Evolutionary conservation across 2,329 filamentous ascomycete species (phyloP).

Genomic region (Verticillium klebahnii): DNA sequence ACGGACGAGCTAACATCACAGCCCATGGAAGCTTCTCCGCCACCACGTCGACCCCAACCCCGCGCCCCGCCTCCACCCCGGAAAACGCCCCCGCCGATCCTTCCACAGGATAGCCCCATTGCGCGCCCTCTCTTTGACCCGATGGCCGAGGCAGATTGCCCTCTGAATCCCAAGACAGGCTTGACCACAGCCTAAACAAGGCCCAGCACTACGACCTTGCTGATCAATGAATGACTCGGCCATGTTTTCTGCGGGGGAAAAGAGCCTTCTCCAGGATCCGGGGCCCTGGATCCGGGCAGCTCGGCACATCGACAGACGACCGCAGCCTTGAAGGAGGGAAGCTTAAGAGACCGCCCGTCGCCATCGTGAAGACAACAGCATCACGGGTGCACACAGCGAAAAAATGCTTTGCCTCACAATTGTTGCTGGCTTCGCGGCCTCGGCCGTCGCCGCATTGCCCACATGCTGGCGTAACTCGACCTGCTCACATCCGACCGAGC

Average conservation of each 20-base stretch:
- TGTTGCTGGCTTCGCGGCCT: background rate
- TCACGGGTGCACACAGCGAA: background rate
- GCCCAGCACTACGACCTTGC: background rate
- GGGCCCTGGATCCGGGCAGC: background rate
- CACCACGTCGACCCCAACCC: background rate
- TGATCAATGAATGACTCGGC: background rate
- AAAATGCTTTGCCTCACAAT: background rate
- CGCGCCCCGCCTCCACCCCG: background rate
- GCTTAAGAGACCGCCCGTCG: background rate
- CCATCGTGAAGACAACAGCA: background rate
- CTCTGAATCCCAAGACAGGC: background rate
- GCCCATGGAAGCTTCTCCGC: background rate
- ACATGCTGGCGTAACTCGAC: constrained; percentile 51
- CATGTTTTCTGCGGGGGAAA: background rate
- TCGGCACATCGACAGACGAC: background rate
- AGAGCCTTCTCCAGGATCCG: background rate
- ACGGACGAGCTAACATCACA: background rate
- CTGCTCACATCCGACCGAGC: constrained; percentile 43
- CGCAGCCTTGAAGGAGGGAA: background rate
- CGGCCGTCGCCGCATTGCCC: background rate
- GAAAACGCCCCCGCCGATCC: background rate
- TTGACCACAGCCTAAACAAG: background rate
- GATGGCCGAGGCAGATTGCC: background rate
- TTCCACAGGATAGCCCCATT: background rate
- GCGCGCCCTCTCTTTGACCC: background rate